Evolutionary conservation across 176 grass and related monocot genomes (phyloP), one percentile per base, ranked within the genome.

Genomic region (Cocos nucifera): DNA sequence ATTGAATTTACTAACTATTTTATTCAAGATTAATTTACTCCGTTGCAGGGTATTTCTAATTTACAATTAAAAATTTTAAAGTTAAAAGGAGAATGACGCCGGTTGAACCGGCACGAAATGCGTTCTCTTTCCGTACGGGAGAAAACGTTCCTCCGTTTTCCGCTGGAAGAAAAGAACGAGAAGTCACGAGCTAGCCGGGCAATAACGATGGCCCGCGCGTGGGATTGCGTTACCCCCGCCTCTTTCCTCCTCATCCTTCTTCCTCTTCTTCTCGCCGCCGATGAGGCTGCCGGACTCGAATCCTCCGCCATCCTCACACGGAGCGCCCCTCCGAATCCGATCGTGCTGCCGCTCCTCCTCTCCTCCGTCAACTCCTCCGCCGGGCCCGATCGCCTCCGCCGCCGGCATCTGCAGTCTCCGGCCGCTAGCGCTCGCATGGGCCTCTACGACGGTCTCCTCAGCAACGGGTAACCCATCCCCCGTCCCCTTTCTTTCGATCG

Each of bases 371-470:
- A 98, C 73, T 84, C 79, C 15, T 93, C 26, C 52, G 55, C 55
- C 22, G 50, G 14, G 20, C 50, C 69, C 64, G 63, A 78, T 15
- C 54, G 29, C 1, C 83, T 92, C 10, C n/a, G 53, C n/a, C 64
- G 57, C 32, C 53, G 76, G 15, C 59, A 78, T 12, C 58, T 84
- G 8, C 35, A 44, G 35, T 44, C 52, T 20, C 32, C 9, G 6
- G 64, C 24, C 67, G 70, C 88, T 32, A 93, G 73, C 77, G 94
- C 94, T 23, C 88, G 80, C 79, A 98, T 98, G 94, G 73, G 88
- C 32, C 84, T 98, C 30, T 78, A 93, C 71, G 94, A 98, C 49
- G 87, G 92, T 93, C 88, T 98, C 57, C 85, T 98, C 70, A 98
- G 82, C 29, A 93, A 93, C 60, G 94, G 94, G 94, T 92, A 61